A percentile compares a stretch with the other conserved stretches of the same genome.
Evolutionary conservation across 2,329 filamentous ascomycete species (phyloP).

Genomic region (Malbranchea zuffiana): DNA sequence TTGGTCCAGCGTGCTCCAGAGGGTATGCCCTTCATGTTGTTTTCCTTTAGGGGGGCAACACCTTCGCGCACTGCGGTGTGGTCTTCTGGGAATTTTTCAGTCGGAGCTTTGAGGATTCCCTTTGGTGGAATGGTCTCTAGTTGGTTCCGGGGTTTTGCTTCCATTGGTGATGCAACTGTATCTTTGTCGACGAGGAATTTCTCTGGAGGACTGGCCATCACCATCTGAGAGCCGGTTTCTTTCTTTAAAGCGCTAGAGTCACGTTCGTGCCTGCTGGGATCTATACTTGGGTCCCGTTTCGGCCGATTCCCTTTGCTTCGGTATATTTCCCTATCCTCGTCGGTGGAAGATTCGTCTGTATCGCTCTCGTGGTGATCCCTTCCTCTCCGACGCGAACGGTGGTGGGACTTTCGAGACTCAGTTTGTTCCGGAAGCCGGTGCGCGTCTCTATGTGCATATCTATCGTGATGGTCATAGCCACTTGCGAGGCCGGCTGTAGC

Average conservation of each 20-base stretch:
- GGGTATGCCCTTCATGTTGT: constrained; percentile 60
- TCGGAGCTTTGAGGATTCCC: constrained; percentile 77
- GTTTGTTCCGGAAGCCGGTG: neutral
- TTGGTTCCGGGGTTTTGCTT: too few species aligned
- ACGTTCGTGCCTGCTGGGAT: too few species aligned
- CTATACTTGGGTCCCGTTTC: too few species aligned
- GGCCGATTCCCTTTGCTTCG: too few species aligned
- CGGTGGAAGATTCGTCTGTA: constrained; percentile 5
- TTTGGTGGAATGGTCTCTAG: constrained; percentile 53
- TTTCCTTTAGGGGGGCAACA: constrained; percentile 86
- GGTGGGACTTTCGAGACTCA: constrained; percentile 1
- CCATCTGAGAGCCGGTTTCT: too few species aligned
- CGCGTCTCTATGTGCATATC: neutral
- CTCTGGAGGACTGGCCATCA: too few species aligned
- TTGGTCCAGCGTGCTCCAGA: constrained; percentile 83
- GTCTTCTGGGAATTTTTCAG: constrained; percentile 75
- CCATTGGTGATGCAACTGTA: too few species aligned
- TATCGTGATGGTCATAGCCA: constrained; percentile 19
- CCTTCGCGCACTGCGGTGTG: constrained; percentile 74
- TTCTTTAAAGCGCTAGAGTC: too few species aligned
- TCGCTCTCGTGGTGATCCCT: neutral
- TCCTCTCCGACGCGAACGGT: neutral
- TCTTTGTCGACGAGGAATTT: too few species aligned
- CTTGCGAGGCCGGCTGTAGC: constrained; percentile 28
- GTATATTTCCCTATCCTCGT: constrained; percentile 1